These are phyloP conservation scores for Gynochthodes officinalis DNA, from an alignment of 257 asterid species.

Conservation along the genomic window DNA sequence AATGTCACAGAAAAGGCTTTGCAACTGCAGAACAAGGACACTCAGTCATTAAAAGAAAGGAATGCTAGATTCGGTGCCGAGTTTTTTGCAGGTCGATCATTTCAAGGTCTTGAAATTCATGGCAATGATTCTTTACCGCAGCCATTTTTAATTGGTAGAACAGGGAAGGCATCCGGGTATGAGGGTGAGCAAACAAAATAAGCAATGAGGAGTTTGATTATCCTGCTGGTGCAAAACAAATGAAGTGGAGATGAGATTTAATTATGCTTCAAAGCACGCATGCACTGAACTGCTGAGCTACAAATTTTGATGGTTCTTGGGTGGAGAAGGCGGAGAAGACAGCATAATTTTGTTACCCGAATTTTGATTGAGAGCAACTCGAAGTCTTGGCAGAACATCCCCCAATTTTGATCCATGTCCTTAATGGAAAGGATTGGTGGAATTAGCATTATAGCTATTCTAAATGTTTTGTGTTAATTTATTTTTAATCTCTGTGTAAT, in stretches of 20 bases:
- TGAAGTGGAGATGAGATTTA: too few relatives aligned
- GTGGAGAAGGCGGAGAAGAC: neutral
- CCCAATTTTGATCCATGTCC: too few relatives aligned
- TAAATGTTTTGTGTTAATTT: too few relatives aligned
- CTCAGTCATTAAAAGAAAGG: slow-evolving; percentile 30
- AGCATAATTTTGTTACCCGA: neutral
- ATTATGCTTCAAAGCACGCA: too few relatives aligned
- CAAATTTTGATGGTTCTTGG: neutral
- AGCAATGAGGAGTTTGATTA: neutral
- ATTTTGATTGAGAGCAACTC: neutral
- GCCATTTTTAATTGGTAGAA: slow-evolving; percentile 62
- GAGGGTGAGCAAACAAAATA: slow-evolving; percentile 35
- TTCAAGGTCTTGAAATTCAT: slow-evolving; percentile 74
- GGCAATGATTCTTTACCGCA: slow-evolving; percentile 33
- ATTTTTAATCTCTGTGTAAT: too few relatives aligned
- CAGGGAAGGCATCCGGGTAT: slow-evolving; percentile 88
- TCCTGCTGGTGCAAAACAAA: neutral
- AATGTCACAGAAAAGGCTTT: slow-evolving; percentile 75
- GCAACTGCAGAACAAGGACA: slow-evolving; percentile 49
- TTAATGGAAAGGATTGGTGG: too few relatives aligned
- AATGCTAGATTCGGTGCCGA: slow-evolving; percentile 79
- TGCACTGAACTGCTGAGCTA: neutral
- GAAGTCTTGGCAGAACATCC: neutral
- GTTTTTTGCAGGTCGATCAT: slow-evolving; percentile 69
- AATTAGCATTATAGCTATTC: too few relatives aligned